Percentiles rank a stretch among this genome's conserved stretches.
phyloP scores from a whole-genome alignment of 2,329 filamentous ascomycete genomes.

The Colletotrichum phormii region DNA sequence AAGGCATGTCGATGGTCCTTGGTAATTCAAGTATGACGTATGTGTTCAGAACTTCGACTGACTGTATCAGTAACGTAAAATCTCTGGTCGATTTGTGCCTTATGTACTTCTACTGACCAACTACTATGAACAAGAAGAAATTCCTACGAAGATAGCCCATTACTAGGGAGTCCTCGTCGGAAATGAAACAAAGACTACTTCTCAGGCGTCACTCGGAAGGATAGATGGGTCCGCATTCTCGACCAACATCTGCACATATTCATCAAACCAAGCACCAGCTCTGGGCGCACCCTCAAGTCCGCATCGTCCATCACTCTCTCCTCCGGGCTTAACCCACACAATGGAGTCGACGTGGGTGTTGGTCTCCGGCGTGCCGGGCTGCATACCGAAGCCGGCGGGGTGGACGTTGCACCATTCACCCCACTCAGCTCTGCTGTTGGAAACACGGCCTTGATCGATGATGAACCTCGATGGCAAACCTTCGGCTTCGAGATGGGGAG shows the following conservation, averaged over 20 bases:
- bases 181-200: no score
- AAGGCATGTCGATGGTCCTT: no score
- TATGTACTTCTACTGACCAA: background rate
- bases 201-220: background rate
- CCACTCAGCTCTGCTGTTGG: conserved; percentile 51
- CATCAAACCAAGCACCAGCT: conserved; percentile 55
- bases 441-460: conserved; percentile 57
- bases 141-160: background rate
- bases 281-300: conserved; percentile 50
- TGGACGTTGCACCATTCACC: conserved; percentile 58
- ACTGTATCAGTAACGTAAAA: no score
- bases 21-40: no score
- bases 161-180: background rate
- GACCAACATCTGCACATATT: conserved; percentile 54
- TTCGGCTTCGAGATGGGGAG: conserved; percentile 49
- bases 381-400: conserved; percentile 52
- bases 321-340: conserved; percentile 59
- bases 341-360: conserved; percentile 54
- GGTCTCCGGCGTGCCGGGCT: conserved; percentile 49
- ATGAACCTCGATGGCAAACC: conserved; percentile 57
- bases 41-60: no score
- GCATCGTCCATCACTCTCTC: conserved; percentile 56
- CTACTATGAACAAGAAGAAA: background rate
- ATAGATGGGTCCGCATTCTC: conserved; percentile 49
- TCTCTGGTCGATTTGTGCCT: no score